phyloP scores from a whole-genome alignment of 2,329 filamentous ascomycete genomes.

The Lachnum nothofagi region DNA sequence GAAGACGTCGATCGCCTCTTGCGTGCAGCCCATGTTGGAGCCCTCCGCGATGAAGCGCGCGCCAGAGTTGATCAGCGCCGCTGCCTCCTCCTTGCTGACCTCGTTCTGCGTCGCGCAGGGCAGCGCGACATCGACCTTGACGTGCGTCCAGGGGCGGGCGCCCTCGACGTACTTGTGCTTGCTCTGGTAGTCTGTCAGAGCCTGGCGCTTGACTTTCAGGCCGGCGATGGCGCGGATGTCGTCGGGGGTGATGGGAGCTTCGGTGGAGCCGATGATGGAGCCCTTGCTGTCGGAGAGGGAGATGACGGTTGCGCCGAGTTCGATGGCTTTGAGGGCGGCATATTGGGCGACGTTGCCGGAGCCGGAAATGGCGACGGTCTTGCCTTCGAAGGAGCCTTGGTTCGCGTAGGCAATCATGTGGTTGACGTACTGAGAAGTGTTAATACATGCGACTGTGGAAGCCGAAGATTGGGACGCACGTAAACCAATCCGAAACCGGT shows the following conservation, averaged over 20 bases:
- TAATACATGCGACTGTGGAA: background rate
- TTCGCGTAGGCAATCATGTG: constrained; percentile 94
- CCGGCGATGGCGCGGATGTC: constrained; percentile 73
- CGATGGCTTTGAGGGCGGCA: constrained; percentile 90
- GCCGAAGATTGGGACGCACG: constrained; percentile 39
- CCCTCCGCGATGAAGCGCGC: constrained; percentile 88
- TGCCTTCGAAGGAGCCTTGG: constrained; percentile 79
- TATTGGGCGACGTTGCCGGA: constrained; percentile 98
- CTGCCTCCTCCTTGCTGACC: constrained; percentile 84
- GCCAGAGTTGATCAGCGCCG: constrained; percentile 71
- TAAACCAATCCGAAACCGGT: constrained; percentile 96
- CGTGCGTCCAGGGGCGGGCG: constrained; percentile 85
- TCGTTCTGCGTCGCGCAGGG: constrained; percentile 97
- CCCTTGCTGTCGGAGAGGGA: constrained; percentile 93
- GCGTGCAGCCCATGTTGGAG: constrained; percentile 98
- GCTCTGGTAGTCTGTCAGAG: constrained; percentile 67
- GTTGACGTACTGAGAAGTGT: constrained; percentile 61
- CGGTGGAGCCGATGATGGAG: constrained; percentile 67
- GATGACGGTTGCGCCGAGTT: constrained; percentile 87
- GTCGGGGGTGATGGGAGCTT: constrained; percentile 69
- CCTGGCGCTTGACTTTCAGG: constrained; percentile 81
- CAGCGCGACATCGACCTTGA: constrained; percentile 84
- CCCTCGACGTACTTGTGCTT: constrained; percentile 84
- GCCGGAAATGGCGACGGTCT: constrained; percentile 91
- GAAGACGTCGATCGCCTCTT: constrained; percentile 89